These are phyloP conservation scores for Centella asiatica DNA, from an alignment of 129 eudicot genomes.

Conservation along the genomic window DNA sequence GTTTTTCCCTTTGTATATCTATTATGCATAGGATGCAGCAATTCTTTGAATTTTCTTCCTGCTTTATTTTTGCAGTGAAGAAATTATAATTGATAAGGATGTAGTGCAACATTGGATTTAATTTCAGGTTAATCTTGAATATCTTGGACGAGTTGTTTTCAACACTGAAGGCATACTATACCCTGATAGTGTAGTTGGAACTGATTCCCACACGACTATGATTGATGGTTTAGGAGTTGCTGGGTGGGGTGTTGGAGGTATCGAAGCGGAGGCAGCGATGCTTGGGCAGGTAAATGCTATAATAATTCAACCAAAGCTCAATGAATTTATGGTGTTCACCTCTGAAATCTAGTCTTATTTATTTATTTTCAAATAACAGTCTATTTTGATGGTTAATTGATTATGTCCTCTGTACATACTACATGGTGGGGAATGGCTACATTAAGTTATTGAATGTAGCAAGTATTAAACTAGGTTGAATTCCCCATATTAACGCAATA, in stretches of 20 bases:
- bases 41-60: background rate
- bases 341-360: background rate
- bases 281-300: constrained; percentile 71
- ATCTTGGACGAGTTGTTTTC: constrained; percentile 2
- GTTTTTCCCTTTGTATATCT: no score
- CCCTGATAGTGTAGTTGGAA: constrained; percentile 3
- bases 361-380: no score
- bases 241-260: no score
- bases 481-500: no score
- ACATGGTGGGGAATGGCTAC: no score
- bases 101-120: background rate
- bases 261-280: constrained; percentile 96
- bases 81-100: no score
- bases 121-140: constrained; percentile 2
- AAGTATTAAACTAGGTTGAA: no score
- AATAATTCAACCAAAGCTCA: background rate
- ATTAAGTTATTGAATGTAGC: no score
- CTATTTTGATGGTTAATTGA: no score
- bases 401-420: no score
- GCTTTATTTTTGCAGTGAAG: no score
- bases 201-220: constrained; percentile 80
- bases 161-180: constrained; percentile 1
- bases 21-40: background rate
- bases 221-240: constrained; percentile 97
- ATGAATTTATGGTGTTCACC: background rate